Base-by-base conservation (phyloP, 306 rosid species). In the Herpetospermum pedunculosum region DNA sequence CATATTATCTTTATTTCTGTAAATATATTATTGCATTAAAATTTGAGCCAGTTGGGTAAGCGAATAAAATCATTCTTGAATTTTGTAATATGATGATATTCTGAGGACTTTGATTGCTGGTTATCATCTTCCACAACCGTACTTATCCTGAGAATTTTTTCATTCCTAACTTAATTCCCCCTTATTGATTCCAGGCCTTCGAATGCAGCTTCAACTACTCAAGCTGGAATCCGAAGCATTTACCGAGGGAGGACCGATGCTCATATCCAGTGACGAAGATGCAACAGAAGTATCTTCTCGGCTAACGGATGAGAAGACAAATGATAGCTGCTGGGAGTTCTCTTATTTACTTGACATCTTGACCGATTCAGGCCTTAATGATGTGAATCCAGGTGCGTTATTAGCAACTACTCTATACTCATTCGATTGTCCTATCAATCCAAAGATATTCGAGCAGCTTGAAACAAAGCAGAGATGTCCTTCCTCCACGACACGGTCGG, bases 151-250 rank as follows among this genome's bases (percentile, higher is more conserved):
- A 10, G 30, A 4, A 23, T 0, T 5, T 40, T 37, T 6, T 41
- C 35, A 30, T 49, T 46, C 30, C 29, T 69, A 69, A 69, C 38
- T 4, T 44, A 43, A 2, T 69, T 18, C 34, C 23, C 15, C 38
- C n/a, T 23, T 76, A 57, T 11, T 54, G 48, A 59, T 83, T 53
- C 28, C 70, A 95, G 99, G 96, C 73, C 99, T 95, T 72, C 87
- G 96, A 72, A 85, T 88, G 96, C 97, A 95, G 82, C 97, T 95
- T 86, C 87, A 84, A 80, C 81, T 89, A 82, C 91, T 95, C 74
- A 91, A 88, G 87, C 70, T 76, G 60, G 97, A 84, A 79, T 88
- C 97, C 21, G 96, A 88, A 63, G 84, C 82, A 13, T 81, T 84
- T 47, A 85, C 72, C 25, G 97, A 91, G 80, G 92, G 90, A 46